These are phyloP conservation scores for Corchorus olitorius DNA, from an alignment of 345 rosid species.

Conservation along the genomic window DNA sequence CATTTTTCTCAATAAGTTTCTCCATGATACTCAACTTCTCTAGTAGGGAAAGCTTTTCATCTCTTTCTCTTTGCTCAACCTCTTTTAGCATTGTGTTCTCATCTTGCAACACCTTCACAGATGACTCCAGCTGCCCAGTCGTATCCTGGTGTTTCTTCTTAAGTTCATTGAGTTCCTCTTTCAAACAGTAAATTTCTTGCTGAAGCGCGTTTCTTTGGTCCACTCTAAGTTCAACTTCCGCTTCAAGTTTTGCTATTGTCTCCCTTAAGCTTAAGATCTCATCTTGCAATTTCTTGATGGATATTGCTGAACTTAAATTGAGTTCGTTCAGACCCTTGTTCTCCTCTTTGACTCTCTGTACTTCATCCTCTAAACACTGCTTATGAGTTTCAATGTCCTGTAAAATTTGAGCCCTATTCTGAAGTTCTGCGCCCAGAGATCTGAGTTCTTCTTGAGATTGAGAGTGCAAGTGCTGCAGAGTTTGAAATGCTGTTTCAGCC, in stretches of 20 bases:
- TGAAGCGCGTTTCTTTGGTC: slow-evolving; percentile 95
- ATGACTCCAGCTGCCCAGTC: slow-evolving; percentile 72
- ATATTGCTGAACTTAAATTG: slow-evolving; percentile 68
- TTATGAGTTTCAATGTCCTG: slow-evolving; percentile 69
- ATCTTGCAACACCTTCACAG: slow-evolving; percentile 66
- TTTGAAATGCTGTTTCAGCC: slow-evolving; percentile 99
- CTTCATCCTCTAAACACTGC: slow-evolving; percentile 57
- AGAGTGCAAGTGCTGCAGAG: slow-evolving; percentile 90
- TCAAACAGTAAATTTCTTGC: slow-evolving; percentile 95
- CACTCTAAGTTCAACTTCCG: slow-evolving; percentile 86
- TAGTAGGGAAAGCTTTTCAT: slow-evolving; percentile 55
- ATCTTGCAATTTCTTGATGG: slow-evolving; percentile 64
- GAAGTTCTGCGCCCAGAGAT: slow-evolving; percentile 65
- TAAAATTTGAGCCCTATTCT: slow-evolving; percentile 55
- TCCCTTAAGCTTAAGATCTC: slow-evolving; percentile 69
- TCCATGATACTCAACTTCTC: slow-evolving; percentile 81
- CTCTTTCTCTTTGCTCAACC: slow-evolving; percentile 47
- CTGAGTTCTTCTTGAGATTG: slow-evolving; percentile 95
- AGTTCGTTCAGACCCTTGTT: slow-evolving; percentile 62
- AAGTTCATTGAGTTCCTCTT: slow-evolving; percentile 82
- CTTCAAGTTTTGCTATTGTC: slow-evolving; percentile 80
- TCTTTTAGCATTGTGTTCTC: slow-evolving; percentile 64
- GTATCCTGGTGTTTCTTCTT: slow-evolving; percentile 64
- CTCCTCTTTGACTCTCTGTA: slow-evolving; percentile 54
- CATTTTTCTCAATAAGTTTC: slow-evolving; percentile 73